These are phyloP conservation scores for Nothophaeocryptopus gaeumannii DNA, from an alignment of 2,329 filamentous ascomycete species.

Conservation along the genomic window DNA sequence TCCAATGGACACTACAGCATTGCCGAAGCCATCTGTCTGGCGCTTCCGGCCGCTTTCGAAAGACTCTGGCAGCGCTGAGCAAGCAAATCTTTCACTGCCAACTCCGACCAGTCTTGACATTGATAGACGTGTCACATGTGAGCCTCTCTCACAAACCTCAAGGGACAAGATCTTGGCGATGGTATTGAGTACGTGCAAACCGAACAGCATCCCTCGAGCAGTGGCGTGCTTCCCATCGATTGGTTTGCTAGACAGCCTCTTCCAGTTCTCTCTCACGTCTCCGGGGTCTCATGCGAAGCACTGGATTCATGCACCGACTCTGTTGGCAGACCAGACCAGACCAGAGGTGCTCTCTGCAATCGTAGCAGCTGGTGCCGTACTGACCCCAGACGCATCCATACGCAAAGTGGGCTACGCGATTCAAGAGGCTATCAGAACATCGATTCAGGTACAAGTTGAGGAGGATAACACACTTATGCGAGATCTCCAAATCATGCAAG, in stretches of 20 bases:
- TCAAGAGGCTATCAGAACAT: slow-evolving; percentile 48
- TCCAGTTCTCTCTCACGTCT: slow-evolving; percentile 59
- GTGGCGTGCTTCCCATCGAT: slow-evolving; percentile 62
- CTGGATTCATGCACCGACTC: slow-evolving; percentile 62
- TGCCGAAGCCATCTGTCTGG: slow-evolving; percentile 46
- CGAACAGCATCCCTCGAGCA: slow-evolving; percentile 49
- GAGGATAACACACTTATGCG: slow-evolving; percentile 51
- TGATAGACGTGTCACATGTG: slow-evolving; percentile 42
- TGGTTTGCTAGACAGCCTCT: slow-evolving; percentile 58
- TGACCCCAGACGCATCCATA: slow-evolving; percentile 57
- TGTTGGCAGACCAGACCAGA: slow-evolving; percentile 54
- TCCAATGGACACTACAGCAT: slow-evolving; percentile 34
- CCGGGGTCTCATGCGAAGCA: slow-evolving; percentile 57
- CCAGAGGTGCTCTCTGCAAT: slow-evolving; percentile 61
- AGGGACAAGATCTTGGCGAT: slow-evolving; percentile 63
- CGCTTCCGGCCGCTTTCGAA: slow-evolving; percentile 42
- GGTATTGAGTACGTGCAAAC: slow-evolving; percentile 58
- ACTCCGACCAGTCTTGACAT: slow-evolving; percentile 39
- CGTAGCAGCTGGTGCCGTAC: slow-evolving; percentile 59
- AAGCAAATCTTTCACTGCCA: slow-evolving; percentile 41
- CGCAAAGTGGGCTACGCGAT: slow-evolving; percentile 59
- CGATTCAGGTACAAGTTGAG: slow-evolving; percentile 44
- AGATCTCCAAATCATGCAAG: slow-evolving; percentile 52
- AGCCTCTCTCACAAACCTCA: slow-evolving; percentile 41
- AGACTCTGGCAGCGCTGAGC: slow-evolving; percentile 36